phyloP scores from a whole-genome alignment of 2,329 filamentous ascomycete genomes.

The Trichoderma sp. region DNA sequence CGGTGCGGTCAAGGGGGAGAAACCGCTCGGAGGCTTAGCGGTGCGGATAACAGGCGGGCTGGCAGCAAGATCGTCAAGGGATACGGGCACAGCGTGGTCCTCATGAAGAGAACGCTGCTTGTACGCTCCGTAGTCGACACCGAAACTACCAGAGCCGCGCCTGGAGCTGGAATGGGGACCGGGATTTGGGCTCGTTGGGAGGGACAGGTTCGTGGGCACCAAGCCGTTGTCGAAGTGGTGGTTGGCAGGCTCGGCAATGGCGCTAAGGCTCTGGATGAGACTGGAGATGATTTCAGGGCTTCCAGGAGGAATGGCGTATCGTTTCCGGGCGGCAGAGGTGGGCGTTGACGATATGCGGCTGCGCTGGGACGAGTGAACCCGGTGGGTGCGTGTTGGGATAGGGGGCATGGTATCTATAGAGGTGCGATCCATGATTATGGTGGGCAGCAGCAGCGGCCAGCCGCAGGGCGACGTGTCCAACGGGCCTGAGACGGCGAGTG shows the following conservation, averaged over 20 bases:
- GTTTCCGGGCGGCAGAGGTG: constrained; percentile 14
- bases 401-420: constrained; percentile 32
- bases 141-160: constrained; percentile 57
- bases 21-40: constrained; percentile 76
- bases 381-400: constrained; percentile 34
- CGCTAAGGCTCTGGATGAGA: constrained; percentile 68
- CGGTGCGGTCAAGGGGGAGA: constrained; percentile 68
- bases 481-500: constrained; percentile 9
- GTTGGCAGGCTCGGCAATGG: constrained; percentile 67
- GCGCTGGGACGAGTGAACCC: constrained; percentile 24
- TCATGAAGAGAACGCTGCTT: constrained; percentile 53
- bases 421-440: constrained; percentile 31
- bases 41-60: constrained; percentile 76
- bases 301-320: constrained; percentile 43
- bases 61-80: constrained; percentile 62
- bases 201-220: constrained; percentile 43
- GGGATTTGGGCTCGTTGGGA: constrained; percentile 42
- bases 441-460: constrained; percentile 22
- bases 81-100: constrained; percentile 46
- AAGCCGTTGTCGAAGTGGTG: constrained; percentile 67
- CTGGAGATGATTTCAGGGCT: constrained; percentile 71
- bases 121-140: constrained; percentile 72
- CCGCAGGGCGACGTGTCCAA: constrained; percentile 13
- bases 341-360: constrained; percentile 11
- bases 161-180: constrained; percentile 33